Evolutionary conservation across 1,284 basidiomycete genomes (phyloP).

Genomic region (Rhizoctonia solani): DNA sequence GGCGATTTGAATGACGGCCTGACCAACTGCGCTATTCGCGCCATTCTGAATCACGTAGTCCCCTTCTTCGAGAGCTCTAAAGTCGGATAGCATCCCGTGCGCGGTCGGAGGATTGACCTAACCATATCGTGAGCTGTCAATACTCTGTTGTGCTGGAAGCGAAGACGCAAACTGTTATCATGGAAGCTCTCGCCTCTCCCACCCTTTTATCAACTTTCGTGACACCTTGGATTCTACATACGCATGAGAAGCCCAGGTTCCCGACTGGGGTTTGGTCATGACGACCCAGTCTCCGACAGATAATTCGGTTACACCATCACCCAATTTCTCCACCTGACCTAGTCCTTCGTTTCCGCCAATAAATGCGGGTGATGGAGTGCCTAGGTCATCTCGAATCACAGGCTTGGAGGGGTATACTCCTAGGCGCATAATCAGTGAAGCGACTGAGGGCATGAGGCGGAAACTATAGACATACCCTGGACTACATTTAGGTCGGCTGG

Average conservation of each 20-base stretch:
- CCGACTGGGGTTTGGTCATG: conserved; percentile 66
- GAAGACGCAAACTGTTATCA: conserved; percentile 60
- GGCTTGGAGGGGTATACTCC: conserved; percentile 79
- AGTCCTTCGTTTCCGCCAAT: conserved; percentile 82
- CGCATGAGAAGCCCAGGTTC: conserved; percentile 74
- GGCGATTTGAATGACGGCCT: conserved; percentile 80
- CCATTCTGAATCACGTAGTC: conserved; percentile 85
- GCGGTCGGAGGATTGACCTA: conserved; percentile 85
- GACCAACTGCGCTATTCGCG: conserved; percentile 79
- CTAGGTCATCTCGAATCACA: conserved; percentile 43
- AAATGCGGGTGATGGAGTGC: conserved; percentile 49
- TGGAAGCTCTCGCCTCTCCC: conserved; percentile 69
- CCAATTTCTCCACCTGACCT: conserved; percentile 56
- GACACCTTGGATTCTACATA: conserved; percentile 62
- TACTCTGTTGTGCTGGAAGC: background rate
- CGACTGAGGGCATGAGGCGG: background rate
- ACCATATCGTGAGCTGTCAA: background rate
- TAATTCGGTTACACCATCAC: conserved; percentile 53
- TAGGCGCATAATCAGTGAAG: conserved; percentile 69
- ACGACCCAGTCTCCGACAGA: conserved; percentile 73
- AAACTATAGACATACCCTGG: background rate
- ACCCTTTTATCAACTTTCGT: conserved; percentile 61
- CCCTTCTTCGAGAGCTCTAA: conserved; percentile 61
- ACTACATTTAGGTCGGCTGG: conserved; percentile 60
- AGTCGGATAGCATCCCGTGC: conserved; percentile 76